Conservation (phyloP, 2,329 filamentous ascomycete genomes). For the Catunica adiposa region DNA sequence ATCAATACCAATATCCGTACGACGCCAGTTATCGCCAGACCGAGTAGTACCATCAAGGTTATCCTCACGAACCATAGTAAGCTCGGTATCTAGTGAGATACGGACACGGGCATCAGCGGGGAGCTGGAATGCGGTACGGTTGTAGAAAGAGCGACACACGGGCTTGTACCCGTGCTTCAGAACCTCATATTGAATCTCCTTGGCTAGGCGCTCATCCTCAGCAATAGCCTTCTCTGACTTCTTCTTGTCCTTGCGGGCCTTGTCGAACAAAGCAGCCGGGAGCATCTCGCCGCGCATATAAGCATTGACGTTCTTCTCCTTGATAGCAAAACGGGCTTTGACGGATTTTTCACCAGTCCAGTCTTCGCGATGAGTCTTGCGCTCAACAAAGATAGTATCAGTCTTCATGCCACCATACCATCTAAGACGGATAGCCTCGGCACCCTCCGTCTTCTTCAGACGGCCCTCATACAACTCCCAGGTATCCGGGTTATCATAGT, state of each 20-base stretch:
- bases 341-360: conserved; percentile 99
- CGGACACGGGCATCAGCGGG: conserved; percentile 90
- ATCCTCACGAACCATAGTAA: conserved; percentile 90
- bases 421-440: conserved; percentile 84
- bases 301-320: conserved; percentile 94
- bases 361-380: conserved; percentile 95
- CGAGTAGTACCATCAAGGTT: conserved; percentile 69
- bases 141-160: conserved; percentile 91
- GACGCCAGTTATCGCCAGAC: conserved; percentile 79
- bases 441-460: conserved; percentile 93
- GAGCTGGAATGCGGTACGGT: conserved; percentile 93
- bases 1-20: conserved; percentile 95
- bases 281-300: conserved; percentile 74
- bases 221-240: conserved; percentile 84
- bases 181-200: conserved; percentile 85
- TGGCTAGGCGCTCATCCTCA: conserved; percentile 74
- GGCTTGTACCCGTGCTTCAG: conserved; percentile 75
- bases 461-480: conserved; percentile 92
- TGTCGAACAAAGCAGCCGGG: conserved; percentile 82
- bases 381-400: conserved; percentile 90
- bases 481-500: conserved; percentile 86
- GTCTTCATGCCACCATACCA: conserved; percentile 97
- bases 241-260: conserved; percentile 87
- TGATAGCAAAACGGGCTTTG: conserved; percentile 85
- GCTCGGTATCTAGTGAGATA: conserved; percentile 89